These are phyloP conservation scores for Penicillium desertorum DNA, from an alignment of 495 filamentous ascomycete species.

Conservation along the genomic window DNA sequence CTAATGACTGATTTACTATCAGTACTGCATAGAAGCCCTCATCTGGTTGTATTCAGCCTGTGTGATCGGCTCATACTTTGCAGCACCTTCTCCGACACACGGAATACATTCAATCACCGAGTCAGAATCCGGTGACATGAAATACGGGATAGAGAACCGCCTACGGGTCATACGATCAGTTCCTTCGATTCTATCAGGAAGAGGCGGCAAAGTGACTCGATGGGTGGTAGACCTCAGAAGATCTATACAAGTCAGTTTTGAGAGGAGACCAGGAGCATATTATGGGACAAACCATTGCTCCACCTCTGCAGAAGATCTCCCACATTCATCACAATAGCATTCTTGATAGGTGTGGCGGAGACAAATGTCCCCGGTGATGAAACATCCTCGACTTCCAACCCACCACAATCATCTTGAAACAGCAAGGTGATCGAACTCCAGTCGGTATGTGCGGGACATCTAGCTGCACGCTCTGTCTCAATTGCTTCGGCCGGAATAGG, in stretches of 20 bases:
- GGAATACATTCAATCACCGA: slow-evolving; percentile 57
- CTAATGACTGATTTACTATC: background rate
- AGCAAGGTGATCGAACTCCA: slow-evolving; percentile 54
- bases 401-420: slow-evolving; percentile 55
- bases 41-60: slow-evolving; percentile 53
- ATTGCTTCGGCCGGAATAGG: slow-evolving; percentile 50
- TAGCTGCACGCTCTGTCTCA: slow-evolving; percentile 44
- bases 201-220: slow-evolving; percentile 48
- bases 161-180: slow-evolving; percentile 48
- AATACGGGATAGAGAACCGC: slow-evolving; percentile 64
- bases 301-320: slow-evolving; percentile 61
- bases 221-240: slow-evolving; percentile 56
- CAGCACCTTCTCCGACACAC: slow-evolving; percentile 38
- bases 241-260: slow-evolving; percentile 32
- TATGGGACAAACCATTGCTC: slow-evolving; percentile 52
- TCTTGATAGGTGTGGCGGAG: slow-evolving; percentile 49
- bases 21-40: slow-evolving; percentile 53
- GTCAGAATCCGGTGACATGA: slow-evolving; percentile 55
- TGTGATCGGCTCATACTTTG: slow-evolving; percentile 55
- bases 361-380: slow-evolving; percentile 50
- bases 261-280: background rate
- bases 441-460: slow-evolving; percentile 56
- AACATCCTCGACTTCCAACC: slow-evolving; percentile 57
- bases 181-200: slow-evolving; percentile 36
- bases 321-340: slow-evolving; percentile 57